Evolutionary conservation across 495 filamentous ascomycete genomes (phyloP).

Genomic region (Apiosordaria backusii): DNA sequence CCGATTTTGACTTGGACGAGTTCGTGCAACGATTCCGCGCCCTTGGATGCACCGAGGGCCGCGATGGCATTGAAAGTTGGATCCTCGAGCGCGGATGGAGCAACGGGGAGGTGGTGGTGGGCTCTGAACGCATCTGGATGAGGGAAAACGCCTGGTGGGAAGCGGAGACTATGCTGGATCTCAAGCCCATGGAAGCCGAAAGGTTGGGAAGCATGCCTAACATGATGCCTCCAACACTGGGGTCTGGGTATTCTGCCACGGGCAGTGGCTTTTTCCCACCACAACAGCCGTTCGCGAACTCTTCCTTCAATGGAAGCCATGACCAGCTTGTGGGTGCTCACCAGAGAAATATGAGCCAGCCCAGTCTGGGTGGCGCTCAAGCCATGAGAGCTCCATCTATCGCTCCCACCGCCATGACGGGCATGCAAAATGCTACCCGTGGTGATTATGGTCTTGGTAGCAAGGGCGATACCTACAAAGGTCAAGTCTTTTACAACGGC

Average conservation of each 20-base stretch:
- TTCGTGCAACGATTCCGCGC: slow-evolving; percentile 76
- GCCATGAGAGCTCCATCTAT: slow-evolving; percentile 61
- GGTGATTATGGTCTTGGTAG: slow-evolving; percentile 85
- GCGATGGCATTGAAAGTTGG: slow-evolving; percentile 94
- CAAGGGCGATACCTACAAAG: slow-evolving; percentile 78
- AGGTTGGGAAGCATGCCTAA: slow-evolving; percentile 43
- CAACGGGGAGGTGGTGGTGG: slow-evolving; percentile 92
- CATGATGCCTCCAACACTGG: slow-evolving; percentile 50
- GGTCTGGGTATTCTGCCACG: slow-evolving; percentile 61
- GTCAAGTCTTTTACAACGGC: slow-evolving; percentile 64
- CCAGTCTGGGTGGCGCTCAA: slow-evolving; percentile 37
- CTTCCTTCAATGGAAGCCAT: slow-evolving; percentile 61
- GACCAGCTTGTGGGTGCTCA: slow-evolving; percentile 62
- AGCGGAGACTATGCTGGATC: slow-evolving; percentile 91
- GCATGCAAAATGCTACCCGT: slow-evolving; percentile 56
- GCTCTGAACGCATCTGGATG: slow-evolving; percentile 91
- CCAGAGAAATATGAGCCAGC: slow-evolving; percentile 62
- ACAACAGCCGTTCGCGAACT: slow-evolving; percentile 54
- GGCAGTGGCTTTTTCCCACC: slow-evolving; percentile 70
- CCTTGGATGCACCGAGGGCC: slow-evolving; percentile 84
- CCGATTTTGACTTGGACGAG: slow-evolving; percentile 92
- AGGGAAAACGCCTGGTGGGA: slow-evolving; percentile 96
- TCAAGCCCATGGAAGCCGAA: slow-evolving; percentile 61
- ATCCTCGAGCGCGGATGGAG: slow-evolving; percentile 94
- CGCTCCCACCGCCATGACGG: slow-evolving; percentile 65